phyloP scores from a whole-genome alignment of 83 land plant genomes.

The Thuja plicata region DNA sequence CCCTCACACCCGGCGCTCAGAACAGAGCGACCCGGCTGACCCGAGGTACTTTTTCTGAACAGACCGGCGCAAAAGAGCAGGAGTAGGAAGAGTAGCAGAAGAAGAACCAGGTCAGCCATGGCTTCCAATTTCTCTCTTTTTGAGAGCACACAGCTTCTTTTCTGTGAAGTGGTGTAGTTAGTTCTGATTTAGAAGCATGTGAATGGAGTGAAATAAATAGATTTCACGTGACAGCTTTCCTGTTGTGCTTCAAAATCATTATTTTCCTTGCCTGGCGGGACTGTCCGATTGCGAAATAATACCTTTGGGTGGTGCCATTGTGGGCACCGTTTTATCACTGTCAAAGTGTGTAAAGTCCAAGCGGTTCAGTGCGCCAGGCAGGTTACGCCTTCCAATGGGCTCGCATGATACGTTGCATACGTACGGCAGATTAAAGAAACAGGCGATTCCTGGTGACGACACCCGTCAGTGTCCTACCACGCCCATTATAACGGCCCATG shows the following conservation, averaged over 20 bases:
- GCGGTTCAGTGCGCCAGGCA: background rate
- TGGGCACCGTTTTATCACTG: background rate
- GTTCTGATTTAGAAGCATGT: no score
- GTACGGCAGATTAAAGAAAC: background rate
- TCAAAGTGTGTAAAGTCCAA: background rate
- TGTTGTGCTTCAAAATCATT: background rate
- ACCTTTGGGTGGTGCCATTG: no score
- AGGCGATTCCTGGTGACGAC: background rate
- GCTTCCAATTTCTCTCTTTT: background rate
- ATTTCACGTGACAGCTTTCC: slow-evolving; percentile 2
- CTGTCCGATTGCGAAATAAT: no score
- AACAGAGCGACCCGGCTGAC: background rate
- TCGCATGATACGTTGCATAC: background rate
- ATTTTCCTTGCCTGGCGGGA: background rate
- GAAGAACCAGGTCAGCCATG: background rate
- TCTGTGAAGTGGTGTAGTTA: no score
- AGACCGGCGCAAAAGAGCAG: background rate
- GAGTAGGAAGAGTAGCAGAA: background rate
- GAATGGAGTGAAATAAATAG: background rate
- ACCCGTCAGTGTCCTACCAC: background rate
- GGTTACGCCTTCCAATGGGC: background rate
- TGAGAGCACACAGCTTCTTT: no score
- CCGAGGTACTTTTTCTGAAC: no score
- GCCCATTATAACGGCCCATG: background rate
- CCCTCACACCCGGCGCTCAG: no score